Base-by-base conservation (phyloP, 805 yeast genomes). In the Saccharomycopsis vini region DNA sequence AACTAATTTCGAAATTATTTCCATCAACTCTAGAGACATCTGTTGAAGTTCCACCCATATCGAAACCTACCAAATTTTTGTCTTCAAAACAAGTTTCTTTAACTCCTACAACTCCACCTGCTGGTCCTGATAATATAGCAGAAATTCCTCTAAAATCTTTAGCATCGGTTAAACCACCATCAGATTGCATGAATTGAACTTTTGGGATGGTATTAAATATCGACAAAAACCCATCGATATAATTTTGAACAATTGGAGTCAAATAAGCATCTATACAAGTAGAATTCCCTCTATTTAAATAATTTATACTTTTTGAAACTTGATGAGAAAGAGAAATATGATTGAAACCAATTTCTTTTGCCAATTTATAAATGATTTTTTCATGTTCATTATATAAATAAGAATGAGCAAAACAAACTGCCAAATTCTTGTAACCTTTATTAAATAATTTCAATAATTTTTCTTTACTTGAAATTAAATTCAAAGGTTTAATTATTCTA, bases 41-140 rank as follows among this genome's bases (percentile, higher is more conserved):
- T 12, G 69, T 63, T 2, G 64, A 59, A 9, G 69, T 64, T 42
- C 69, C 69, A 48, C 69, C 69, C 69, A 63, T 63, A 52, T 65
- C 68, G 16, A 40, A 40, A 5, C 43, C 43, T 33, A 40, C 30
- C 7, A 40, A 18, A 9, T 32, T 31, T n/a, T 19, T 32, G 41
- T 50, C 40, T 48, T 71, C 75, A 54, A 62, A 71, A 54, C 79
- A 73, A 0, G 80, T 73, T 45, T 64, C 64, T 2, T 75, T 75
- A 43, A 62, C 72, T 5, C 80, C 80, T 31, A 74, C 79, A 58
- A 74, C 73, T 36, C 80, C 80, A 36, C 80, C 80, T 36, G 80
- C 80, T 2, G 80, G 80, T 3, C 80, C 80, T 1, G 79, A 73
- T 22, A 74, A 60, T 21, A 74, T 63, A 5, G 79, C 73, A 50